Evolutionary conservation across 2,329 filamentous ascomycete genomes (phyloP), one percentile per base, ranked within the genome.

Genomic region (Trichoderma cornu-damae): DNA sequence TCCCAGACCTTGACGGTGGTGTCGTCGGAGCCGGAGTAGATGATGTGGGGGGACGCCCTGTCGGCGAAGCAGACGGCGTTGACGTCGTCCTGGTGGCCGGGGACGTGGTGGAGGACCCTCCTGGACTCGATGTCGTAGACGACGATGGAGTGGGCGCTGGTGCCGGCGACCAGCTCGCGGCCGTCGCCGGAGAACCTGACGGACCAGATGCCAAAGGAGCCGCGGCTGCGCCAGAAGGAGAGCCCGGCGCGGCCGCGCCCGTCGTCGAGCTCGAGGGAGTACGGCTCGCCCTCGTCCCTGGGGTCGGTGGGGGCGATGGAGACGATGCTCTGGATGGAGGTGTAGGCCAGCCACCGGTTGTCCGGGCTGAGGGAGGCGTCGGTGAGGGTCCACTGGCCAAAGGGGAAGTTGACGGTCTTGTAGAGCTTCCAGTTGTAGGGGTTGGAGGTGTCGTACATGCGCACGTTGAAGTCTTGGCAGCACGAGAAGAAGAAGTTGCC

Each of bases 41-140:
- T 79, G 60, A 97, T 93, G 69, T 99, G 92, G 1, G 94, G 93
- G 0, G 90, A 95, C 28, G 83, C 82, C 60, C 85, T 86, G 72
- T 97, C 92, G 1, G 91, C 94, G 67, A 96, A 97, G 71, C 92
- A 96, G 1, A 99, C 94, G 4, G 94, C 94, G 65, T 97, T 99
- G 55, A 97, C 93, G 69, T 99, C 91, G 64, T 95, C 84, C 4
- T 83, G 76, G 67, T 99, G 94, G 0, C 90, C 92, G 14, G 78
- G 77, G 24, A 96, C 83, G 47, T 85, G 82, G 56, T 96, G 83
- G 30, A 95, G 79, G 0, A 89, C 83, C 44, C 81, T 80, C 16
- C 87, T 84, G 0, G 86, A 85, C 71, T 97, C 92, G 56, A 99
- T 88, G 67, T 97, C 94, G 69, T 95, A 96, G 3, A 96, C 89